These are phyloP conservation scores for Leishmania martiniquensis DNA, from an alignment of 208 protist species.

Conservation along the genomic window DNA sequence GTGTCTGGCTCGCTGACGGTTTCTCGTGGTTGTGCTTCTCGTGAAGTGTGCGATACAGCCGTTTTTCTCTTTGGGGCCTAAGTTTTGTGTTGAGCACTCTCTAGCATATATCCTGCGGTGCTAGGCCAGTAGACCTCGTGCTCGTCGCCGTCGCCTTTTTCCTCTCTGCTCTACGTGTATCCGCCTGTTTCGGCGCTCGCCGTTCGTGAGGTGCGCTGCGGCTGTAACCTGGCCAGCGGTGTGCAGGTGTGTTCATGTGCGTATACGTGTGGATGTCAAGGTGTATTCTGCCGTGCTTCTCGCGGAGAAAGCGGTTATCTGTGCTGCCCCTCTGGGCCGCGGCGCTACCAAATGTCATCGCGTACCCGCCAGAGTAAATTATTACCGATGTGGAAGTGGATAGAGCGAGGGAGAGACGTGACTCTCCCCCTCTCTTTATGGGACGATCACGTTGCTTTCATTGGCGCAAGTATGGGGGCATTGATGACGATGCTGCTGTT, in stretches of 20 bases:
- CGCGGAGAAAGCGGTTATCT: background rate
- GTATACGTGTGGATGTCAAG: background rate
- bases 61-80: background rate
- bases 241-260: background rate
- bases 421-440: background rate
- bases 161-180: background rate
- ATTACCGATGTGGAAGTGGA: background rate
- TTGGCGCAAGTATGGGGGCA: background rate
- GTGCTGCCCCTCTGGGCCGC: too few relatives aligned
- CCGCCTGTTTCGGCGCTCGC: background rate
- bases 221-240: background rate
- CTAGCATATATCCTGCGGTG: background rate
- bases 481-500: background rate
- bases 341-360: background rate
- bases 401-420: background rate
- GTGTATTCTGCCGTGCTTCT: background rate
- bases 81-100: background rate
- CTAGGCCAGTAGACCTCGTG: background rate
- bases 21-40: background rate
- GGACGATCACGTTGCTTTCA: background rate
- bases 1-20: background rate
- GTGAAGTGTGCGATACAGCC: background rate
- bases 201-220: background rate
- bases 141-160: background rate
- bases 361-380: background rate